phyloP scores from a whole-genome alignment of 805 yeast species.

The Middelhovenomyces tepae region DNA sequence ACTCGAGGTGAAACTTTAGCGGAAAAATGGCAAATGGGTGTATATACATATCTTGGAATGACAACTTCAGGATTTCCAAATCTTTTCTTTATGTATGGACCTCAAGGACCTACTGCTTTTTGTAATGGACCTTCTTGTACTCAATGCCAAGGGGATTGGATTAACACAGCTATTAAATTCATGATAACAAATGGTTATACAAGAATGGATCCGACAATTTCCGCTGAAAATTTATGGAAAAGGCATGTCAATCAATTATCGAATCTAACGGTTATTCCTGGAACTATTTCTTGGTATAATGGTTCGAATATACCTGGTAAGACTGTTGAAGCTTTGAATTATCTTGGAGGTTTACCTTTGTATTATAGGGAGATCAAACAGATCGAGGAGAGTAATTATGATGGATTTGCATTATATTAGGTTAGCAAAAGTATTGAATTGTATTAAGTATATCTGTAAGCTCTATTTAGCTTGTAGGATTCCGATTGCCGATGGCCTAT shows the following conservation, averaged over 20 bases:
- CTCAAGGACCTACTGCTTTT: conserved; percentile 28
- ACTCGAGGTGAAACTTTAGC: conserved; percentile 5
- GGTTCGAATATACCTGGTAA: conserved; percentile 28
- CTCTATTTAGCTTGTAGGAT: too few relatives aligned
- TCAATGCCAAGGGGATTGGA: conserved; percentile 23
- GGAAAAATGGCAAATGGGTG: conserved; percentile 23
- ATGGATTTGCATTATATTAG: too few relatives aligned
- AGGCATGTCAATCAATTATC: conserved; percentile 17
- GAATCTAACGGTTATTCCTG: conserved; percentile 18
- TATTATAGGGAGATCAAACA: too few relatives aligned
- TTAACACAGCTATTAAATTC: conserved; percentile 16
- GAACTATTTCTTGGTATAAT: conserved; percentile 25
- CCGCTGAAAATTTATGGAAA: conserved; percentile 17
- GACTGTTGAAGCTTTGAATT: conserved; percentile 21
- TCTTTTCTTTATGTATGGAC: conserved; percentile 26
- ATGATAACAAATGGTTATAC: conserved; percentile 17
- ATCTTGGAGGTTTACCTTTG: conserved; percentile 18
- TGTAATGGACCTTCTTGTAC: conserved; percentile 25
- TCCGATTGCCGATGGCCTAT: too few relatives aligned
- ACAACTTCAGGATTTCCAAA: conserved; percentile 24
- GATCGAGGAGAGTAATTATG: too few relatives aligned
- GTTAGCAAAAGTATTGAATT: too few relatives aligned
- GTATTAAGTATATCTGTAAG: too few relatives aligned
- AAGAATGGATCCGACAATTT: too few relatives aligned
- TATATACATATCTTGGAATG: conserved; percentile 22